These are phyloP conservation scores for Aphanoascus verrucosus DNA, from an alignment of 2,329 filamentous ascomycete species.

Conservation along the genomic window DNA sequence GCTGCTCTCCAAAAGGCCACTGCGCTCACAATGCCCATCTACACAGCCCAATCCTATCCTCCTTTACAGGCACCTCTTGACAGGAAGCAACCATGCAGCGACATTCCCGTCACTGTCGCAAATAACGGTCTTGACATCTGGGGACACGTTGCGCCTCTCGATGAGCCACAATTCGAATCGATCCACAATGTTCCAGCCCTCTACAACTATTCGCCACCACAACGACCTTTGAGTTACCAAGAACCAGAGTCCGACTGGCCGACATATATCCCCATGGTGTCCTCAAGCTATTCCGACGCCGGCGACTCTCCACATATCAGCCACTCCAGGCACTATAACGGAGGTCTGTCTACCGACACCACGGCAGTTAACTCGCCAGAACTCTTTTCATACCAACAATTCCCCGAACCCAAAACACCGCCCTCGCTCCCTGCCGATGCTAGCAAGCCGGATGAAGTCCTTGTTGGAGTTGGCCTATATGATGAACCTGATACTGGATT, in stretches of 20 bases:
- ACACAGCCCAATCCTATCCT: background rate
- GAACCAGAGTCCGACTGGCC: slow-evolving; percentile 5
- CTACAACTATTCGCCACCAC: background rate
- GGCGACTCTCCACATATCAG: background rate
- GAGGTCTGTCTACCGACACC: background rate
- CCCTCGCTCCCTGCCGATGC: slow-evolving; percentile 5
- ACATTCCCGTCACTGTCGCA: background rate
- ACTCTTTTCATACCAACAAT: slow-evolving; percentile 29
- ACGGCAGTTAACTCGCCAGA: slow-evolving; percentile 32
- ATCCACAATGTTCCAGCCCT: background rate
- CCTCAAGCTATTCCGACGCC: slow-evolving; percentile 1
- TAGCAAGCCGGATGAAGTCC: slow-evolving; percentile 48
- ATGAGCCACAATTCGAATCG: background rate
- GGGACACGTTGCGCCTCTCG: background rate
- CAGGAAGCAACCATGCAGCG: background rate
- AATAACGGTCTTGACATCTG: background rate
- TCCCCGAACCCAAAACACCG: slow-evolving; percentile 20
- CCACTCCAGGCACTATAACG: background rate
- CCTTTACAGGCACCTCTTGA: background rate
- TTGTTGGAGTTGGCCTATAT: slow-evolving; percentile 75
- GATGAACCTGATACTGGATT: slow-evolving; percentile 52
- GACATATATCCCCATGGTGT: slow-evolving; percentile 7
- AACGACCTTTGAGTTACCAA: background rate
- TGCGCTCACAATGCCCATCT: background rate
- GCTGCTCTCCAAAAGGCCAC: slow-evolving; percentile 9